Evolutionary conservation across 1,139 yeast genomes (phyloP).

Genomic region (Geotrichum bryndzae): DNA sequence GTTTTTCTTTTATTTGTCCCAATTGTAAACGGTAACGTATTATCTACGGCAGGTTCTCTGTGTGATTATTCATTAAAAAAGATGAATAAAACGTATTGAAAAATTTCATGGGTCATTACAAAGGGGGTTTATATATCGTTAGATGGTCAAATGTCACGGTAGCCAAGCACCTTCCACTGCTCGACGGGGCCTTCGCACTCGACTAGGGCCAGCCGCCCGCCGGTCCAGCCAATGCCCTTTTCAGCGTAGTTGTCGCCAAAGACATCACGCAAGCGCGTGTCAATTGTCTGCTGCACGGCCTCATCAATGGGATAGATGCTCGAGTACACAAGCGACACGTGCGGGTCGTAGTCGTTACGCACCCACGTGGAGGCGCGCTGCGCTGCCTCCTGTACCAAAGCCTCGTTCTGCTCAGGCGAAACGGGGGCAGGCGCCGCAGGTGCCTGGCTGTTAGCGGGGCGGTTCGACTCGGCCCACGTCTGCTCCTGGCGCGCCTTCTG

Average conservation of each 20-base stretch:
- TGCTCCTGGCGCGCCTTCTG: conserved; percentile 27
- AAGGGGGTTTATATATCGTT: no score
- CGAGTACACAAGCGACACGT: conserved; percentile 66
- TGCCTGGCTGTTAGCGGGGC: neutral
- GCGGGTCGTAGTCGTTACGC: conserved; percentile 57
- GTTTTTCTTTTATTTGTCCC: neutral
- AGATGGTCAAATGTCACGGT: conserved; percentile 24
- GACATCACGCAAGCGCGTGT: conserved; percentile 63
- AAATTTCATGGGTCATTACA: no score
- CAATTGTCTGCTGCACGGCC: conserved; percentile 61
- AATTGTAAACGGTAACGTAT: no score
- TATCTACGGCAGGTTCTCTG: neutral
- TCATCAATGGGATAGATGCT: conserved; percentile 61
- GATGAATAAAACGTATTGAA: neutral
- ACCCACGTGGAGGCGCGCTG: conserved; percentile 47
- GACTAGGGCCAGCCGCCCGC: conserved; percentile 65
- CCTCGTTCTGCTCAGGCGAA: conserved; percentile 29
- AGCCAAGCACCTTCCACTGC: conserved; percentile 66
- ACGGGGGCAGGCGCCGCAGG: conserved; percentile 21
- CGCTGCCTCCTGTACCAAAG: conserved; percentile 18
- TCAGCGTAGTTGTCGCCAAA: conserved; percentile 47
- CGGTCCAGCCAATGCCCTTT: conserved; percentile 49
- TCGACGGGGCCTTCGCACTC: conserved; percentile 69
- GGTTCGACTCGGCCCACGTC: neutral
- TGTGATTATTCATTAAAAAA: neutral